Conservation (phyloP, 2,329 filamentous ascomycete species). For the Seiridium cupressi region DNA sequence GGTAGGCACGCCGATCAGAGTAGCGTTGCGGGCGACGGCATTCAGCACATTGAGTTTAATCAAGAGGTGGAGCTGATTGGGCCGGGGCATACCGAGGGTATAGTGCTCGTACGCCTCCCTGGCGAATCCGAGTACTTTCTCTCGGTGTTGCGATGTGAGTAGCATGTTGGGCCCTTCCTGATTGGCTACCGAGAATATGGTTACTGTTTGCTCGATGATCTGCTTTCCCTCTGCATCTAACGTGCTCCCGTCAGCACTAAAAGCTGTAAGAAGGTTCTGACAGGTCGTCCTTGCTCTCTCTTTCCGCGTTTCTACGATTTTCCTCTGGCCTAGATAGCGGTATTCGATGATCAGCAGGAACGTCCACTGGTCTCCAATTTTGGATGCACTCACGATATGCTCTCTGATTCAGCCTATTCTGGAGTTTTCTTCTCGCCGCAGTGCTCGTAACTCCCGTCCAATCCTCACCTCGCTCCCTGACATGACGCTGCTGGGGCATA, state of each 20-base stretch:
- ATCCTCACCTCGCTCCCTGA: constrained; percentile 20
- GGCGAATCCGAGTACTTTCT: background rate
- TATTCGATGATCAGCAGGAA: background rate
- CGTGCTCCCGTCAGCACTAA: background rate
- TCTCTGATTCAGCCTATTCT: constrained; percentile 33
- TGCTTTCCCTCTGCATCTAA: background rate
- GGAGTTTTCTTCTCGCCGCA: constrained; percentile 28
- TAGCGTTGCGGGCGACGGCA: constrained; percentile 9
- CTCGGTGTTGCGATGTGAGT: background rate
- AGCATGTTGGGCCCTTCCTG: background rate
- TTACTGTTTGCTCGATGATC: background rate
- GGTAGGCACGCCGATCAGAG: constrained; percentile 4
- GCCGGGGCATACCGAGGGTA: background rate
- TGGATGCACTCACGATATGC: constrained; percentile 26
- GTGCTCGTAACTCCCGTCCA: constrained; percentile 31
- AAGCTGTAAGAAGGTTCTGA: background rate
- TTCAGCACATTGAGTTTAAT: constrained; percentile 11
- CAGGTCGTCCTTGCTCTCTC: background rate
- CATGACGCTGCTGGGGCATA: constrained; percentile 1
- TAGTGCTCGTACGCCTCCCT: constrained; percentile 1
- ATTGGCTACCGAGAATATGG: background rate
- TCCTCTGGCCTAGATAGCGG: background rate
- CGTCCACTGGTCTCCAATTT: background rate
- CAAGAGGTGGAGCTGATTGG: background rate
- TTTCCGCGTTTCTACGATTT: background rate